Evolutionary conservation across 2,329 filamentous ascomycete genomes (phyloP).

Genomic region (Penicillium sp.): DNA sequence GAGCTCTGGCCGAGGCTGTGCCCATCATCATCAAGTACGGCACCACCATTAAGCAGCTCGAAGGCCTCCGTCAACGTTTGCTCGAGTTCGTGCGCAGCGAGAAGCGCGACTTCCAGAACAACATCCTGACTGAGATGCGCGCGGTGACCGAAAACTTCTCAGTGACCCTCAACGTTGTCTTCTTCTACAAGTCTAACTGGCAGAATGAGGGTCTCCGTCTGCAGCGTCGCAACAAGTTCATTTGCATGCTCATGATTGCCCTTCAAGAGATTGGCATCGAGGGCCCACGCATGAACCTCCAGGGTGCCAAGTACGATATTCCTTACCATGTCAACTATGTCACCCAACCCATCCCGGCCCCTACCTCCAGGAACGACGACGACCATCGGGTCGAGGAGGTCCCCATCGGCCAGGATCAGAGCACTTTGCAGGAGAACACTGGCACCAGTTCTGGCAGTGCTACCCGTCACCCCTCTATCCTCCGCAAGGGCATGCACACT

Average conservation of each 20-base stretch:
- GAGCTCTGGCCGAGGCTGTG: conserved; percentile 78
- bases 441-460: conserved; percentile 25
- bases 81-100: conserved; percentile 76
- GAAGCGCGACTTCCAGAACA: conserved; percentile 82
- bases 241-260: conserved; percentile 80
- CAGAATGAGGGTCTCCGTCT: conserved; percentile 90
- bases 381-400: conserved; percentile 37
- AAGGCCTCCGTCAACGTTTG: conserved; percentile 70
- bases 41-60: conserved; percentile 75
- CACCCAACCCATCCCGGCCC: conserved; percentile 42
- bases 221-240: conserved; percentile 87
- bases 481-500: conserved; percentile 47
- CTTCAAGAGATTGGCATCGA: conserved; percentile 81
- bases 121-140: conserved; percentile 78
- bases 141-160: conserved; percentile 76
- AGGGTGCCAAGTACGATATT: conserved; percentile 60
- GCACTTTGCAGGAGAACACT: conserved; percentile 28
- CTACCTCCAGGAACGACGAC: conserved; percentile 43
- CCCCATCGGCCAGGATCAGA: conserved; percentile 15
- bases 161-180: conserved; percentile 83
- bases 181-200: conserved; percentile 97
- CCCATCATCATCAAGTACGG: conserved; percentile 83
- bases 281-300: conserved; percentile 67
- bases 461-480: conserved; percentile 47
- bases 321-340: conserved; percentile 58